Evolutionary conservation across 2,329 filamentous ascomycete genomes (phyloP).

Genomic region (Blastomyces percursus): DNA sequence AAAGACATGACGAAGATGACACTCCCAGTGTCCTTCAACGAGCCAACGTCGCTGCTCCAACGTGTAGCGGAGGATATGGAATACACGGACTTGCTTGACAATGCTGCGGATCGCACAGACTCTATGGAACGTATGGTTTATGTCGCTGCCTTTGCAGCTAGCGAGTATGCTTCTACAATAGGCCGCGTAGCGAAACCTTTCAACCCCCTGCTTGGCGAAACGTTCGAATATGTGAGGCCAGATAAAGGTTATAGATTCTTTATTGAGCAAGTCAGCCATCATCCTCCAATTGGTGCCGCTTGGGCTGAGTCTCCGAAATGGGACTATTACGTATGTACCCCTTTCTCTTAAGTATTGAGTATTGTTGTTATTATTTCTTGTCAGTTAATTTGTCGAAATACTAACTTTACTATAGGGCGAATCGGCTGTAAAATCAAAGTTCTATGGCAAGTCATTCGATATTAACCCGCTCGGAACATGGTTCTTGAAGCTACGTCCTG

Average conservation of each 20-base stretch:
- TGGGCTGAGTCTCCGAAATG: constrained; percentile 87
- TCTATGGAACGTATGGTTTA: constrained; percentile 89
- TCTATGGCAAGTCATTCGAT: constrained; percentile 95
- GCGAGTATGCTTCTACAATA: constrained; percentile 93
- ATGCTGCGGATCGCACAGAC: constrained; percentile 72
- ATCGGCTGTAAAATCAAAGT: constrained; percentile 89
- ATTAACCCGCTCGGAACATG: constrained; percentile 94
- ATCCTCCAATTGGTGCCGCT: constrained; percentile 86
- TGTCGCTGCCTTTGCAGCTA: constrained; percentile 88
- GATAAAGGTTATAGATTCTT: constrained; percentile 98
- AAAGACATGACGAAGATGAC: constrained; percentile 99
- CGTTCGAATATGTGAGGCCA: constrained; percentile 88
- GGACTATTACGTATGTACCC: constrained; percentile 63
- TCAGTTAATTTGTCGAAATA: background rate
- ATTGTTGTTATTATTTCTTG: background rate
- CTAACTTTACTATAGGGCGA: constrained; percentile 53
- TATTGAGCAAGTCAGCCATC: constrained; percentile 95
- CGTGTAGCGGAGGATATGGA: constrained; percentile 97
- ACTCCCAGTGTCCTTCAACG: constrained; percentile 93
- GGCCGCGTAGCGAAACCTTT: constrained; percentile 96
- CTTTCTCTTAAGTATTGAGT: background rate
- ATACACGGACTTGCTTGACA: constrained; percentile 84
- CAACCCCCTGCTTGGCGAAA: constrained; percentile 91
- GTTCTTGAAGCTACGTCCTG: constrained; percentile 79
- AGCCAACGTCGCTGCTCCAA: constrained; percentile 89